Conservation (phyloP, 2,329 filamentous ascomycete genomes). For the Onygenales sp. region DNA sequence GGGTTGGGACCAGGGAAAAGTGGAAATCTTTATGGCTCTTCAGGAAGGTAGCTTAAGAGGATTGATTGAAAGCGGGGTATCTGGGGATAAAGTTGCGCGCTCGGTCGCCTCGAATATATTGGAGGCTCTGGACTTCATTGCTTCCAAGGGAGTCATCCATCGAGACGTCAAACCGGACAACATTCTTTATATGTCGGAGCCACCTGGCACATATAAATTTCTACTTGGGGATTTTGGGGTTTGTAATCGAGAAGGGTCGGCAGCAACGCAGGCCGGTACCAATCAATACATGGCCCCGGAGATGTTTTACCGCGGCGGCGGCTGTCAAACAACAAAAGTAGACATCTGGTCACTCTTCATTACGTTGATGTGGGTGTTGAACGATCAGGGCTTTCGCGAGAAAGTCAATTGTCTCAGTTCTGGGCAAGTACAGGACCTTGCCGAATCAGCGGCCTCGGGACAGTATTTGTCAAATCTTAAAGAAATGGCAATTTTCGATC, state of each 20-base stretch:
- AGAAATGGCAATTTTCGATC: neutral
- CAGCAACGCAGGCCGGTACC: neutral
- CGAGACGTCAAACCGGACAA: conserved; percentile 14
- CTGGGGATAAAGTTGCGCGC: no score
- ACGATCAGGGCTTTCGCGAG: conserved; percentile 7
- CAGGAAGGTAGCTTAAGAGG: conserved; percentile 12
- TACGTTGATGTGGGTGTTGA: conserved; percentile 14
- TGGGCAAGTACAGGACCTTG: no score
- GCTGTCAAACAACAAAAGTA: conserved; percentile 12
- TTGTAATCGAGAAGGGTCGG: conserved; percentile 1
- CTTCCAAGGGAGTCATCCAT: conserved; percentile 5
- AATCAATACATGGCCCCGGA: conserved; percentile 14
- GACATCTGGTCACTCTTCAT: conserved; percentile 21
- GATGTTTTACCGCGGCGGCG: neutral
- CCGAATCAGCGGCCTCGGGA: no score
- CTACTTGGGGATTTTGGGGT: conserved; percentile 14
- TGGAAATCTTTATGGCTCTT: conserved; percentile 12
- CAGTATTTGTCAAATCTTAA: neutral
- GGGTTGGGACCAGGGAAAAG: conserved; percentile 4
- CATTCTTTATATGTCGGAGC: conserved; percentile 6
- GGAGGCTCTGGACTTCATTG: conserved; percentile 13
- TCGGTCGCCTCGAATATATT: no score
- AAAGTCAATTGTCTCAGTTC: neutral
- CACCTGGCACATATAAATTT: conserved; percentile 9
- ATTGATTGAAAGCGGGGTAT: conserved; percentile 11